These are phyloP conservation scores for Tylopilus vinaceipallidus DNA, from an alignment of 768 basidiomycete genomes.

Conservation along the genomic window DNA sequence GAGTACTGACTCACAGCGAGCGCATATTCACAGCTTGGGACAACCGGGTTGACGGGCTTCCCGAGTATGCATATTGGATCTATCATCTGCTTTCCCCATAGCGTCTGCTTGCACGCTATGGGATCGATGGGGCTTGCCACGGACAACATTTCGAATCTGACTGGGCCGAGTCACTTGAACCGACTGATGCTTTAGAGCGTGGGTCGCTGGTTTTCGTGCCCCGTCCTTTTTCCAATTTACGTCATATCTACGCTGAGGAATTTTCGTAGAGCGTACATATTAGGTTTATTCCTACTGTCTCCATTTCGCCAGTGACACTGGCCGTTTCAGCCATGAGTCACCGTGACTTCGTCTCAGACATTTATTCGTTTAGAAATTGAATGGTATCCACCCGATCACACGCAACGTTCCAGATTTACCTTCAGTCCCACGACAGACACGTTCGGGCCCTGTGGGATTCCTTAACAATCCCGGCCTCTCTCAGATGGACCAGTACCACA, in stretches of 20 bases:
- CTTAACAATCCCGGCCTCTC: too few relatives aligned
- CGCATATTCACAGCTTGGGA: slow-evolving; percentile 55
- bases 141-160: slow-evolving; percentile 16
- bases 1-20: slow-evolving; percentile 43
- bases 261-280: neutral
- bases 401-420: too few relatives aligned
- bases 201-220: slow-evolving; percentile 4
- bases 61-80: neutral
- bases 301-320: too few relatives aligned
- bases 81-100: neutral
- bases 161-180: neutral
- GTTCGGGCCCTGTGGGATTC: too few relatives aligned
- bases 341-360: too few relatives aligned
- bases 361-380: too few relatives aligned
- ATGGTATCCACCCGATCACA: too few relatives aligned
- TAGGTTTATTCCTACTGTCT: too few relatives aligned
- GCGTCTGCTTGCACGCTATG: neutral
- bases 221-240: neutral
- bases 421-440: too few relatives aligned
- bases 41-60: slow-evolving; percentile 51
- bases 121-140: slow-evolving; percentile 7
- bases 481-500: too few relatives aligned
- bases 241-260: slow-evolving; percentile 1
- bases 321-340: too few relatives aligned
- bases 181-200: neutral